Evolutionary conservation across 2,329 filamentous ascomycete species (phyloP).

Genomic region (Dactylellina leptospora): DNA sequence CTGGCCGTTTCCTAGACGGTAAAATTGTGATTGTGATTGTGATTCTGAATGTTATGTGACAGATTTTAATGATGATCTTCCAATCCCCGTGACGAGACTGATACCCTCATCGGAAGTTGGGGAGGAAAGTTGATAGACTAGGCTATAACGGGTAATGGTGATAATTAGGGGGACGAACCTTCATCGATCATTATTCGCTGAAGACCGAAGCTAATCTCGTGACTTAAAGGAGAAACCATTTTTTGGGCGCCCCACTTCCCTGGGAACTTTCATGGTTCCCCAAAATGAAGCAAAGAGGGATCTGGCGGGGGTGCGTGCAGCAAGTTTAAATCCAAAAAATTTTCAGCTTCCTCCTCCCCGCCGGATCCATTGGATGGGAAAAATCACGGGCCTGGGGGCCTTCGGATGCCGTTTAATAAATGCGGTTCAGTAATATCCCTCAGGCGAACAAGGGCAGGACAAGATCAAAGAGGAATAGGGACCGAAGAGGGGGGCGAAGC

Average conservation of each 20-base stretch:
- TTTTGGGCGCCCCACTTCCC: not conserved
- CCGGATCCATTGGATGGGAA: not conserved
- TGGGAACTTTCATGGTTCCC: not conserved
- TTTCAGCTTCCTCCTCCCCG: conserved; percentile 4
- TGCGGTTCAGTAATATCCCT: conserved; percentile 9
- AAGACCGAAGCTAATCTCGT: conserved; percentile 15
- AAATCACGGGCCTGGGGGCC: not conserved
- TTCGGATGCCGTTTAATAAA: conserved; percentile 12
- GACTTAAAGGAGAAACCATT: conserved; percentile 1
- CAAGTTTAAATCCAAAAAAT: not conserved
- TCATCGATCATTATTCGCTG: conserved; percentile 3
- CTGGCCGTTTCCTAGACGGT: conserved; percentile 11
- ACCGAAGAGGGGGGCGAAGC: conserved; percentile 10
- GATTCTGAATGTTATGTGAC: conserved; percentile 14
- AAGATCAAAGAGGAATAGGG: not conserved
- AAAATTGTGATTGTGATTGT: conserved; percentile 32
- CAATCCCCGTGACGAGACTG: conserved; percentile 23
- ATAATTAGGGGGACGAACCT: conserved; percentile 20
- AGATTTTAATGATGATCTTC: conserved; percentile 4
- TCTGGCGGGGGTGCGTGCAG: not conserved
- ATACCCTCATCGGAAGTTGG: conserved; percentile 7
- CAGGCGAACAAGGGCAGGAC: conserved; percentile 12
- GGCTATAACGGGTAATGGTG: conserved; percentile 27
- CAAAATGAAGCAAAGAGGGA: conserved; percentile 11
- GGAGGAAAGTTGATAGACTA: not conserved